Percentiles rank a stretch among this genome's conserved stretches.
phyloP scores from a whole-genome alignment of 768 basidiomycete genomes.

The Termitomyces sp. region DNA sequence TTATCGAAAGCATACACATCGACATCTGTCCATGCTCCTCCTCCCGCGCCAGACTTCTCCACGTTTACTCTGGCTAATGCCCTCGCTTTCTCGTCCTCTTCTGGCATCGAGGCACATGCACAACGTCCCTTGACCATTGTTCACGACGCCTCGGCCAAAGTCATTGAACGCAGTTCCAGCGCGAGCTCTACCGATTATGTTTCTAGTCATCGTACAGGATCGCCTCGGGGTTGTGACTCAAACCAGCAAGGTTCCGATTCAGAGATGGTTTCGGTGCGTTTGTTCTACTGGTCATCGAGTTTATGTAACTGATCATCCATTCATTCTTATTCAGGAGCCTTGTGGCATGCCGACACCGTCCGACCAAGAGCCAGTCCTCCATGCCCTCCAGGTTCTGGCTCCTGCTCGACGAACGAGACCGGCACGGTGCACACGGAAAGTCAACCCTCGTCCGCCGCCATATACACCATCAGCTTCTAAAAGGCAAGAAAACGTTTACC shows the following conservation, averaged over 20 bases:
- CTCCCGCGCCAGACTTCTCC: background rate
- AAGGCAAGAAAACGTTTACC: background rate
- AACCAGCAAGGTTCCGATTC: background rate
- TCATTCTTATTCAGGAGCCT: background rate
- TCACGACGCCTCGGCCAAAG: background rate
- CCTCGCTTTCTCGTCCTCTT: background rate
- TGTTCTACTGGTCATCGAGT: background rate
- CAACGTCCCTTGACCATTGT: background rate
- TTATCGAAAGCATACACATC: background rate
- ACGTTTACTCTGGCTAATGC: conserved; percentile 1
- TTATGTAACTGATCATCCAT: background rate
- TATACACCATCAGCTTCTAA: background rate
- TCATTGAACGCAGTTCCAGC: background rate
- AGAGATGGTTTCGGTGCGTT: background rate
- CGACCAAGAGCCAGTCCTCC: background rate
- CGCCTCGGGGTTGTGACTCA: background rate
- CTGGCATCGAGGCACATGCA: background rate
- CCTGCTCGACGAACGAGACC: conserved; percentile 3
- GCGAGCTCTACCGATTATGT: background rate
- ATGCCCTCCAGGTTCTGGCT: background rate
- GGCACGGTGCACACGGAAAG: background rate
- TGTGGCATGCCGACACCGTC: background rate
- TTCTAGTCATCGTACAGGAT: background rate
- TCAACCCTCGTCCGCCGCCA: background rate
- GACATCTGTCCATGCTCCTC: background rate